phyloP scores from a whole-genome alignment of 2,329 filamentous ascomycete species.

The Didymosphaeria variabile region DNA sequence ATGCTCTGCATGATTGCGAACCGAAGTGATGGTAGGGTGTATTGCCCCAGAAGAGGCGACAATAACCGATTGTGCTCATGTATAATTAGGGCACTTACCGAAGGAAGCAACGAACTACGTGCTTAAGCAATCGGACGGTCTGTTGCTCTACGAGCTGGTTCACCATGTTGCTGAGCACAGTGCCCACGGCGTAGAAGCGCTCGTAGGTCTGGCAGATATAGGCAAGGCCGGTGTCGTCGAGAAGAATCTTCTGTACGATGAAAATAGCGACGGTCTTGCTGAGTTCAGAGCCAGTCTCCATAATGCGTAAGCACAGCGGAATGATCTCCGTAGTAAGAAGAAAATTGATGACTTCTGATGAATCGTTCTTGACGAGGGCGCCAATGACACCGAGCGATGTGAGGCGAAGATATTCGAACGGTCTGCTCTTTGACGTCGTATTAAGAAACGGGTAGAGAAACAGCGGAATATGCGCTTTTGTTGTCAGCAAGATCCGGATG shows the following conservation, averaged over 20 bases:
- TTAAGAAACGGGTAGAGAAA: constrained; percentile 99
- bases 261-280: constrained; percentile 99
- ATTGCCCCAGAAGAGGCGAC: too few species aligned
- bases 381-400: constrained; percentile 97
- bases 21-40: constrained; percentile 29
- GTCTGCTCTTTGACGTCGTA: constrained; percentile 96
- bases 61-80: too few species aligned
- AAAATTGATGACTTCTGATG: constrained; percentile 98
- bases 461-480: constrained; percentile 88
- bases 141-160: constrained; percentile 97
- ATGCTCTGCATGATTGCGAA: not conserved
- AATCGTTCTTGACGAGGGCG: constrained; percentile 98
- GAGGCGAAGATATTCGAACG: constrained; percentile 95
- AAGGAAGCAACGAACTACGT: constrained; percentile 96
- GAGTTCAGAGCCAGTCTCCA: constrained; percentile 98
- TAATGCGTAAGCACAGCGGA: constrained; percentile 94
- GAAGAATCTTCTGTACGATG: constrained; percentile 97
- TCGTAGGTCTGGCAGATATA: constrained; percentile 99
- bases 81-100: constrained; percentile 67
- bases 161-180: constrained; percentile 98
- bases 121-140: constrained; percentile 93
- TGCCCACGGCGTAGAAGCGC: constrained; percentile 96
- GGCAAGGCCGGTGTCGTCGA: constrained; percentile 95
- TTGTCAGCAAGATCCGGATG: constrained; percentile 23
- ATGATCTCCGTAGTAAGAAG: constrained; percentile 98